Evolutionary conservation across 179 eudicot genomes (phyloP).

Genomic region (Amaranthus tricolor): DNA sequence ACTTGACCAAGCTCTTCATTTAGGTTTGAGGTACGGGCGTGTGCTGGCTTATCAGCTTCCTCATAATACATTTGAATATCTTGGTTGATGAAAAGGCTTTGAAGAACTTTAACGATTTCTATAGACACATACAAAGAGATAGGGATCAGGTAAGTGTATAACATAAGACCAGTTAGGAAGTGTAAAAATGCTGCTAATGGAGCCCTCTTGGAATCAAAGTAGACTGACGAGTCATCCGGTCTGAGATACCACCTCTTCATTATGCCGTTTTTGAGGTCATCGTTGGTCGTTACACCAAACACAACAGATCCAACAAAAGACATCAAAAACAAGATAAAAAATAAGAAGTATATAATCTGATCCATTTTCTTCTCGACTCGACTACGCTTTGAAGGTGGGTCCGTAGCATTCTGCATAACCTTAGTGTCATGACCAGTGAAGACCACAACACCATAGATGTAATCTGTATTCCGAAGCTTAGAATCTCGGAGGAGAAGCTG

Average conservation of each 20-base stretch:
- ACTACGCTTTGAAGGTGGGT: constrained; percentile 90
- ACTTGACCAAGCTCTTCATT: constrained; percentile 96
- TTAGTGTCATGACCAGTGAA: constrained; percentile 92
- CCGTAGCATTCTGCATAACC: constrained; percentile 86
- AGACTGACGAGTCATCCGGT: constrained; percentile 49
- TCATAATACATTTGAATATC: constrained; percentile 82
- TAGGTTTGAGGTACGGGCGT: constrained; percentile 91
- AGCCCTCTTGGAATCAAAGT: constrained; percentile 53
- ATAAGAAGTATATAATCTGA: constrained; percentile 68
- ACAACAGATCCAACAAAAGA: constrained; percentile 70
- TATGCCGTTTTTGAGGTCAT: constrained; percentile 44
- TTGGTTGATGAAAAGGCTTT: constrained; percentile 68
- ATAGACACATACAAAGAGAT: constrained; percentile 89
- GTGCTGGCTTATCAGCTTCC: constrained; percentile 84
- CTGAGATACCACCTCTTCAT: constrained; percentile 85
- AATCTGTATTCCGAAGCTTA: constrained; percentile 79
- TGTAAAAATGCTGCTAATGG: constrained; percentile 59
- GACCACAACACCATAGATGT: constrained; percentile 73
- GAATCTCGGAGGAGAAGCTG: constrained; percentile 82
- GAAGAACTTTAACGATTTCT: constrained; percentile 87
- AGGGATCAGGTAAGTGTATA: constrained; percentile 80
- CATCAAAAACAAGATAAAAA: constrained; percentile 54
- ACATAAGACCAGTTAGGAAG: constrained; percentile 73
- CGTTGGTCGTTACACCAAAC: constrained; percentile 62
- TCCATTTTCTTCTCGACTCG: constrained; percentile 87